Percentiles rank a stretch among this genome's conserved stretches.
phyloP scores from a whole-genome alignment of 306 rosid species.

The Rubus parviflorus region DNA sequence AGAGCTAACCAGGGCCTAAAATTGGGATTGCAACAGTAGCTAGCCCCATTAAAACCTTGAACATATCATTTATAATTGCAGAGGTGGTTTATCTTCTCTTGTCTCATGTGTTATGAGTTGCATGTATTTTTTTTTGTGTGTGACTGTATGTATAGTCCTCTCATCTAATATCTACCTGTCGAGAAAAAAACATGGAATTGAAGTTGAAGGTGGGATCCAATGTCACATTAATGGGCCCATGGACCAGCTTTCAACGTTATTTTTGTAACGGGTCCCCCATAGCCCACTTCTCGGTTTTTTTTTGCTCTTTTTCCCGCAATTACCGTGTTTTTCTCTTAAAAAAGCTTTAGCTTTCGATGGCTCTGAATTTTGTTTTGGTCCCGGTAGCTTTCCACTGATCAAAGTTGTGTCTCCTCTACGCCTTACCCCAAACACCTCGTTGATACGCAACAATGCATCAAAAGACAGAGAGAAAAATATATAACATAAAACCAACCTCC shows the following conservation, averaged over 20 bases:
- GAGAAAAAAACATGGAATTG: too few species aligned
- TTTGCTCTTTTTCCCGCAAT: constrained; percentile 22
- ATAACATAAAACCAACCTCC: not conserved
- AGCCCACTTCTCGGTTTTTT: not conserved
- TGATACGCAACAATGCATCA: constrained; percentile 31
- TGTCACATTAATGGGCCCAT: not conserved
- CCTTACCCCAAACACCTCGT: constrained; percentile 12
- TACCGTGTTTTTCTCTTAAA: constrained; percentile 15
- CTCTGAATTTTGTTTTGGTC: not conserved
- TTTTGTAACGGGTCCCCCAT: not conserved
- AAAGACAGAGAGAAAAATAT: constrained; percentile 15
- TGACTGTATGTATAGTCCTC: too few species aligned
- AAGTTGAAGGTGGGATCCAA: too few species aligned
- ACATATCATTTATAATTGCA: too few species aligned
- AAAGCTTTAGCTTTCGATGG: not conserved
- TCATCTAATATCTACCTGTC: too few species aligned
- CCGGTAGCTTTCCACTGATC: constrained; percentile 10
- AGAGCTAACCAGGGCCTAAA: too few species aligned
- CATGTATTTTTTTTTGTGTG: too few species aligned
- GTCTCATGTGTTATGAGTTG: too few species aligned
- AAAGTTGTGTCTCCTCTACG: constrained; percentile 23
- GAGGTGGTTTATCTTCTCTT: too few species aligned
- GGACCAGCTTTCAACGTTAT: not conserved
- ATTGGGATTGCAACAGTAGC: too few species aligned
- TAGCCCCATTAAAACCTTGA: too few species aligned